Evolutionary conservation across 371 early-diverging fungal species (phyloP).

Genomic region (Sporodiniella umbellata): DNA sequence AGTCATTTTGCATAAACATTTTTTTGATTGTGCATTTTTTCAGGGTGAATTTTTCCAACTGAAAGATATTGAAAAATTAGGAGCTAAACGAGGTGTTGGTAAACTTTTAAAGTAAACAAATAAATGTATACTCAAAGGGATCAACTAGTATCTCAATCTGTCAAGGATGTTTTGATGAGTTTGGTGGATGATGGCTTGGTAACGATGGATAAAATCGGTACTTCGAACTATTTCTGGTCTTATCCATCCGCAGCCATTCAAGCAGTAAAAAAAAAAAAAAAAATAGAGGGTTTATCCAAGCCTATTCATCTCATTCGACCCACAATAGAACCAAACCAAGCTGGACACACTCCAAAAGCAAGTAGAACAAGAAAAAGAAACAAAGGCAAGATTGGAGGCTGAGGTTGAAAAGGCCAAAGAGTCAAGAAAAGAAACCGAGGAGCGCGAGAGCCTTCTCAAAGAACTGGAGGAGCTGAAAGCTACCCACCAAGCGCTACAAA

Average conservation of each 20-base stretch:
- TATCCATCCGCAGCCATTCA: constrained; percentile 78
- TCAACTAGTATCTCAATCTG: constrained; percentile 66
- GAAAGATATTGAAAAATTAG: constrained; percentile 92
- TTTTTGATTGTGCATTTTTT: constrained; percentile 1
- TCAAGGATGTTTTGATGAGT: constrained; percentile 88
- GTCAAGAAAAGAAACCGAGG: constrained; percentile 32
- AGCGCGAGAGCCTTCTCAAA: constrained; percentile 36
- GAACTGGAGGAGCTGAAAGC: constrained; percentile 44
- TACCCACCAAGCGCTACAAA: constrained; percentile 28
- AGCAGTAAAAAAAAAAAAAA: constrained; percentile 35
- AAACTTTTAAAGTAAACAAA: no score
- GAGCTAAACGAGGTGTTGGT: constrained; percentile 90
- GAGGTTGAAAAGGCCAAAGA: constrained; percentile 39
- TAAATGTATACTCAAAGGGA: background rate
- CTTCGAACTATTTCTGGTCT: constrained; percentile 91
- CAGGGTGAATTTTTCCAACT: constrained; percentile 71
- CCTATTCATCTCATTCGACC: background rate
- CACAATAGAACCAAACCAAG: constrained; percentile 11
- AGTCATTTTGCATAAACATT: background rate
- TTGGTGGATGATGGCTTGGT: constrained; percentile 91
- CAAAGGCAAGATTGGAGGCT: constrained; percentile 6
- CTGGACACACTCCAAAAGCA: constrained; percentile 1
- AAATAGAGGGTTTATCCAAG: no score
- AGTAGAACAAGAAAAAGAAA: constrained; percentile 16
- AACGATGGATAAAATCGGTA: constrained; percentile 89